Percentiles rank a stretch among this genome's conserved stretches.
These are phyloP conservation scores for Debaryomycetaceae sp. DNA, from an alignment of 1,139 yeast genomes.

Conservation along the genomic window DNA sequence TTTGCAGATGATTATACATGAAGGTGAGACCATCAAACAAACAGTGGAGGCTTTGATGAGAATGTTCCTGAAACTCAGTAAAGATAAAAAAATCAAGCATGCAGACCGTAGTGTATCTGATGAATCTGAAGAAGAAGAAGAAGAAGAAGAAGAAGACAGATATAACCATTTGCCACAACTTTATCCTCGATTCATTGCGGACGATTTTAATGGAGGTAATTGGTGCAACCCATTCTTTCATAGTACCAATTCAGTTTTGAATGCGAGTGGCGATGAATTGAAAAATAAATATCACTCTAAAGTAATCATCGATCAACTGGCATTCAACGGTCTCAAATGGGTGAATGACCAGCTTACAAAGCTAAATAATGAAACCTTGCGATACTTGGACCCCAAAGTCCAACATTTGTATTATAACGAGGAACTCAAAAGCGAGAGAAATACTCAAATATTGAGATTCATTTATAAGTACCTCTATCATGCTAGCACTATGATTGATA, in stretches of 20 bases:
- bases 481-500: constrained; percentile 48
- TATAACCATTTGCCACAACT: constrained; percentile 53
- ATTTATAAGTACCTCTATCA: constrained; percentile 51
- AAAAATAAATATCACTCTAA: constrained; percentile 44
- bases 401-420: constrained; percentile 33
- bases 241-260: constrained; percentile 34
- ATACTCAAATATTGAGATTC: constrained; percentile 49
- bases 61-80: constrained; percentile 28
- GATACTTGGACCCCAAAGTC: constrained; percentile 33
- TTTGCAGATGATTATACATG: constrained; percentile 35
- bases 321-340: constrained; percentile 34
- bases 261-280: constrained; percentile 45
- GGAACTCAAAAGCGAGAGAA: constrained; percentile 42
- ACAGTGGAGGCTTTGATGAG: constrained; percentile 28
- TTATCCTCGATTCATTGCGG: constrained; percentile 62
- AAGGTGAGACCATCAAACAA: constrained; percentile 29
- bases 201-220: constrained; percentile 69
- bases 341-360: constrained; percentile 36
- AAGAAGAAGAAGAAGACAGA: constrained; percentile 33
- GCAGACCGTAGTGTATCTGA: constrained; percentile 43
- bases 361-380: constrained; percentile 39
- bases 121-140: constrained; percentile 25
- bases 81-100: constrained; percentile 28
- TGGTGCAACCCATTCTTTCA: constrained; percentile 68
- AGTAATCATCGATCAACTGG: constrained; percentile 48